A percentile compares a stretch with the other conserved stretches of the same genome.
Evolutionary conservation across 495 filamentous ascomycete species (phyloP).

Genomic region (Margaritispora aquatica): DNA sequence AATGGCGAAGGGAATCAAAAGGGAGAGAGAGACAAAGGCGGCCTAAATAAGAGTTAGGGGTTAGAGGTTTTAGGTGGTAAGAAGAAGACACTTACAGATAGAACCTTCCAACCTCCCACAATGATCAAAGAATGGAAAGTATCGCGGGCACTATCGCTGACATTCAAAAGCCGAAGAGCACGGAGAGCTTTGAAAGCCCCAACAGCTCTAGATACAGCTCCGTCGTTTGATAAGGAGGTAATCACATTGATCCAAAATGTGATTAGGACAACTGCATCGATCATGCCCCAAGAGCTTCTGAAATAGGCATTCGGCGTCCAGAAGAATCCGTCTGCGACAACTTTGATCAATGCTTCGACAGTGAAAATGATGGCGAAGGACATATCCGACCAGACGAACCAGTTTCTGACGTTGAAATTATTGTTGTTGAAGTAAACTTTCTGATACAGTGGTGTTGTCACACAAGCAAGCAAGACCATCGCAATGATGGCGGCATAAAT

Average conservation of each 20-base stretch:
- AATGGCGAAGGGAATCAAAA: constrained; percentile 93
- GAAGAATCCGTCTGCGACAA: constrained; percentile 93
- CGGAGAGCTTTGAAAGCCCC: constrained; percentile 98
- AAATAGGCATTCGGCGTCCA: constrained; percentile 98
- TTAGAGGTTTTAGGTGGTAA: constrained; percentile 5
- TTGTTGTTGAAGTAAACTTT: constrained; percentile 66
- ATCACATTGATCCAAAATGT: constrained; percentile 95
- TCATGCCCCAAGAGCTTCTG: constrained; percentile 92
- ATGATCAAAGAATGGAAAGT: constrained; percentile 97
- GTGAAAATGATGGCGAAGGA: constrained; percentile 87
- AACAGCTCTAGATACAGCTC: constrained; percentile 78
- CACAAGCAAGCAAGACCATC: constrained; percentile 92
- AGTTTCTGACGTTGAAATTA: constrained; percentile 55
- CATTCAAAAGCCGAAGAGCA: constrained; percentile 84
- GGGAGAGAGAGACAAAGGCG: constrained; percentile 87
- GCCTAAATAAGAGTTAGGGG: constrained; percentile 29
- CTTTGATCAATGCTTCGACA: constrained; percentile 83
- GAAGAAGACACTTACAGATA: constrained; percentile 29
- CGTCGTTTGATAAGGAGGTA: constrained; percentile 70
- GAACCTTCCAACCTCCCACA: constrained; percentile 84
- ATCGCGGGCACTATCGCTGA: constrained; percentile 91
- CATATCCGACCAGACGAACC: constrained; percentile 91
- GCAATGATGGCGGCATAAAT: constrained; percentile 92
- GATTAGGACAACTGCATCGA: constrained; percentile 86
- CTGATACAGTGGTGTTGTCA: constrained; percentile 92